A percentile compares a stretch with the other conserved stretches of the same genome.
Conservation (phyloP, 768 basidiomycete species). For the Tulasnella sp. region DNA sequence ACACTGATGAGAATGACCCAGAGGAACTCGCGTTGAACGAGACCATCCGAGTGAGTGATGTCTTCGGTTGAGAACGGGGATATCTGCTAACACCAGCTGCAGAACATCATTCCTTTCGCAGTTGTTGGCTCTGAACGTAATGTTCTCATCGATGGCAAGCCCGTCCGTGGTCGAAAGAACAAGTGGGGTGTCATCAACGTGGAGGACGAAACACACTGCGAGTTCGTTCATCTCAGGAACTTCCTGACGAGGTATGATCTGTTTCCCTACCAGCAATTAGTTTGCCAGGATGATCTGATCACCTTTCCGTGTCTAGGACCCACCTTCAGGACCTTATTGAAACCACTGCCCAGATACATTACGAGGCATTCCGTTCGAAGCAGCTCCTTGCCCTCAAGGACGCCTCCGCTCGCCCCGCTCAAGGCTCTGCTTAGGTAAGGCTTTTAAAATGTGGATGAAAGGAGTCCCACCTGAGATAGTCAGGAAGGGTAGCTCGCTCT, state of each 20-base stretch:
- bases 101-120: conserved; percentile 95
- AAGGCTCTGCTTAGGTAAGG: not conserved
- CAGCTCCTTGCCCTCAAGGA: conserved; percentile 96
- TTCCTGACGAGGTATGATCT: conserved; percentile 75
- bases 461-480: not conserved
- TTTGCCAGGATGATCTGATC: not conserved
- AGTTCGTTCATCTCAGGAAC: conserved; percentile 94
- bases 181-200: conserved; percentile 99
- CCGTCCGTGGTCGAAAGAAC: conserved; percentile 93
- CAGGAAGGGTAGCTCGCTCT: too few species aligned
- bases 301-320: conserved; percentile 46
- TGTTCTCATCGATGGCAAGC: conserved; percentile 91
- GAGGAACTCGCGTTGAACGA: conserved; percentile 89
- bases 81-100: conserved; percentile 18
- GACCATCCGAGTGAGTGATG: conserved; percentile 64
- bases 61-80: not conserved
- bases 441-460: not conserved
- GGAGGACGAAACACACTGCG: conserved; percentile 94
- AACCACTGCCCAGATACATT: conserved; percentile 97
- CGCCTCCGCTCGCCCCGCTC: conserved; percentile 43
- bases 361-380: conserved; percentile 98
- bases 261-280: not conserved
- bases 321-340: conserved; percentile 98
- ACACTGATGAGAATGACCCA: conserved; percentile 90
- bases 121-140: conserved; percentile 95